Percentiles rank a stretch among this genome's conserved stretches.
Evolutionary conservation across 208 protist genomes (phyloP).

Genomic region (Leishmania guyanensis): DNA sequence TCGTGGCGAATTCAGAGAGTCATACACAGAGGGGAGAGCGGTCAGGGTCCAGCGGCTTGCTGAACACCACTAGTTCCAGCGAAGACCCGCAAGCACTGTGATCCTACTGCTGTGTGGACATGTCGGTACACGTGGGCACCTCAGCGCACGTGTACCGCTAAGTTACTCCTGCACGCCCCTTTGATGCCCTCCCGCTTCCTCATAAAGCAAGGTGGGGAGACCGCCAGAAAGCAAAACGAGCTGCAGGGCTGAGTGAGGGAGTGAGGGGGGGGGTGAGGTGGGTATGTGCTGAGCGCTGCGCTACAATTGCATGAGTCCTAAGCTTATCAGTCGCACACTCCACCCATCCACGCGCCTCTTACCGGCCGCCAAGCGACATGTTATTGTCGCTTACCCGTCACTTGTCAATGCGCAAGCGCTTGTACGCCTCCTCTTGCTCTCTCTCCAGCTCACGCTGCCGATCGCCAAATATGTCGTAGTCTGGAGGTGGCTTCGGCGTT

Average conservation of each 20-base stretch:
- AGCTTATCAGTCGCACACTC: background rate
- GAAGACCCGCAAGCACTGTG: background rate
- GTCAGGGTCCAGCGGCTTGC: background rate
- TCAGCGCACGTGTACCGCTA: background rate
- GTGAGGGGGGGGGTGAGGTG: background rate
- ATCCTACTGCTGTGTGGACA: background rate
- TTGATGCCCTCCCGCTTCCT: background rate
- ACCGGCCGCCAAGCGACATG: background rate
- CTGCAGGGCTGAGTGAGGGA: background rate
- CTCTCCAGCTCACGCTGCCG: constrained; percentile 46
- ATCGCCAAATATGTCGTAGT: constrained; percentile 86
- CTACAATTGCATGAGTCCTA: background rate
- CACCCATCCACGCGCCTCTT: background rate
- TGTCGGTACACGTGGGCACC: background rate
- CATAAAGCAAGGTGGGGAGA: background rate
- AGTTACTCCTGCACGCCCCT: background rate
- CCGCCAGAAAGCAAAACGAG: background rate
- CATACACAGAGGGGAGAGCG: background rate
- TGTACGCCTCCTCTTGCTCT: constrained; percentile 26
- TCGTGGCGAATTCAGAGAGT: background rate
- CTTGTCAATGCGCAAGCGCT: constrained; percentile 26
- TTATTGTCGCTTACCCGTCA: background rate
- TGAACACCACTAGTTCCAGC: background rate
- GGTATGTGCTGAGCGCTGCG: background rate
- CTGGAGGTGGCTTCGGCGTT: constrained; percentile 48